Evolutionary conservation across 2,329 filamentous ascomycete genomes (phyloP), one percentile per base, ranked within the genome.

Genomic region (Davidsoniella australis): DNA sequence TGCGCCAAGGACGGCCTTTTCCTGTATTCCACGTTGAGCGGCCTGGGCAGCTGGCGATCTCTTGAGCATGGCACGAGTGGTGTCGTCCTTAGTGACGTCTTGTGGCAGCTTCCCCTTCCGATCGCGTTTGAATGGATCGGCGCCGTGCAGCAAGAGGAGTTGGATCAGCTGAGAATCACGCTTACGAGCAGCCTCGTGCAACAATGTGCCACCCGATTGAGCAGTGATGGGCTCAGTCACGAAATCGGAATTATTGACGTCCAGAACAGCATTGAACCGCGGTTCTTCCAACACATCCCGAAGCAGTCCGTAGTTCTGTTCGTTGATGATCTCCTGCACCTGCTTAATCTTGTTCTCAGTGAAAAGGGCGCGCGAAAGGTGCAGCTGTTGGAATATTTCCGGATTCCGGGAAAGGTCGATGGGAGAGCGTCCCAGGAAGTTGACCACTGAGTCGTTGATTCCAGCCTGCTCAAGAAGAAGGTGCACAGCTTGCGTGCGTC

Each of bases 41-140:
- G 87, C 88, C 6, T 91, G 87, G 5, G 91, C 91, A 10, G 91
- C 91, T 5, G 91, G 91, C 0, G 89, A 96, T 58, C 81, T 85
- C 67, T 96, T 98, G 44, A 98, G 68, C 59, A 98, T 89, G 8
- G 83, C 78, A 52, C 82, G 78, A 14, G 86, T 94, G 53, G 77
- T 76, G 59, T 98, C 91, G 62, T 98, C 91, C 60, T 91, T 94
- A 47, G 91, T 96, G 42, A 95, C 82, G 63, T 95, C 89, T 61
- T 98, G 91, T 2, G 91, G 87, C 29, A 98, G 72, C 64, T 94
- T 96, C 45, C 91, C 91, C 66, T 87, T 94, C 58, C 87, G 84
- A 64, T 98, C 91, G 53, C 91, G 79, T 50, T 87, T 80, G 66
- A 98, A 98, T 0, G 91, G 91, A 63, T 98, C 91, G 9, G 89